Evolutionary conservation across 2,329 filamentous ascomycete genomes (phyloP).

Genomic region (Emericellopsis cladophorae): DNA sequence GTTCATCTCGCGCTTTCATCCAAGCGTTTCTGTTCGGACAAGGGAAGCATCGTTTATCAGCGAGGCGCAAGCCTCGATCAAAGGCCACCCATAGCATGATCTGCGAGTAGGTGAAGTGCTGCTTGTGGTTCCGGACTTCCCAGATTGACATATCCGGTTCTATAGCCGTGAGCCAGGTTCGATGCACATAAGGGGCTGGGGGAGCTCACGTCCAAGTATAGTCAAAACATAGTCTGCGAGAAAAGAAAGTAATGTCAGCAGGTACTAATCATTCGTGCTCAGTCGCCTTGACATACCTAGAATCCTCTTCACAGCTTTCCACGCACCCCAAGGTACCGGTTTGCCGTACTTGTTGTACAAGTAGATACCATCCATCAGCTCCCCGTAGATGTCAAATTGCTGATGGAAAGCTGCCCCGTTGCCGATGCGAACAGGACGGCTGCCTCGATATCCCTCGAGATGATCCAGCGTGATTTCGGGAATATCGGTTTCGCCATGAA

Average conservation of each 20-base stretch:
- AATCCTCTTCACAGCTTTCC: constrained; percentile 58
- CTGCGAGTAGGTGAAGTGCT: constrained; percentile 72
- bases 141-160: constrained; percentile 72
- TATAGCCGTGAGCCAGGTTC: constrained; percentile 7
- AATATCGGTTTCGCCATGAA: constrained; percentile 61
- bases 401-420: constrained; percentile 67
- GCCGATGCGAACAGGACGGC: constrained; percentile 61
- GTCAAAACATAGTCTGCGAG: constrained; percentile 52
- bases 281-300: constrained; percentile 24
- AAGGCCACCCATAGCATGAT: constrained; percentile 76
- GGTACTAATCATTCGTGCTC: neutral
- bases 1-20: constrained; percentile 50
- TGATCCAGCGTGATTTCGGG: constrained; percentile 57
- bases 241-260: neutral
- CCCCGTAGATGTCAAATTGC: constrained; percentile 71
- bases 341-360: constrained; percentile 72
- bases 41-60: constrained; percentile 64
- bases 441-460: constrained; percentile 60
- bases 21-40: constrained; percentile 58
- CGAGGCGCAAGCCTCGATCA: constrained; percentile 59
- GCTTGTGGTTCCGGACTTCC: constrained; percentile 65
- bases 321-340: constrained; percentile 64
- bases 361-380: constrained; percentile 67
- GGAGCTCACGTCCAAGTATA: constrained; percentile 40
- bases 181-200: neutral